Base-by-base conservation (phyloP, 495 filamentous ascomycete genomes). In the Aspergillus coremiiformis region DNA sequence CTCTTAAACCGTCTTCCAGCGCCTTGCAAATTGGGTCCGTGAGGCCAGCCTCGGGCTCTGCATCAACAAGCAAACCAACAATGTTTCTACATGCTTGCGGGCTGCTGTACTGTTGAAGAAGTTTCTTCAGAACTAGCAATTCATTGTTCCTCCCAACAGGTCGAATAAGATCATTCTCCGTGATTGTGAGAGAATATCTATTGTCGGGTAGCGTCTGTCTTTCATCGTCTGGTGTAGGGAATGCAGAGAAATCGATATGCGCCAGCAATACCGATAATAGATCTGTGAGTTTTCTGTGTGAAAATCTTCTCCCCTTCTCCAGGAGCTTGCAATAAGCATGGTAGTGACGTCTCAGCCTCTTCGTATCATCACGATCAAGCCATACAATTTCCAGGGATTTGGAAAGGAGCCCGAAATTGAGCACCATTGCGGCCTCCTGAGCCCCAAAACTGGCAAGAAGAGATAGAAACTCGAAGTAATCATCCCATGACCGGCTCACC, bases 391-490 rank as follows among this genome's bases (percentile, higher is more conserved):
- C 74, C 24, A 90, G 49, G 45, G 81, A 78, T 39, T 70, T 77
- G 33, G 64, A 63, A 15, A 90, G 65, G 53, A 82, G 81, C 1
- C 73, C 75, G 39, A 65, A 70, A 24, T 76, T 70, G 20, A 90
- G 71, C 24, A 89, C 66, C 5, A 74, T 55, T 5, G 68, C 66
- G 8, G 75, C 66, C 62, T 88, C 80, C 11, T 71, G 56, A 5
- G 65, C 59, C 1, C 84, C 84, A 43, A 84, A 61, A 24, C 66
- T 72, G 20, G 79, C 79, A 54, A 91, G 80, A 14, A 73, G 67
- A 23, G 75, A 58, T 53, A 91, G 70, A 27, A 87, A 75, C 22
- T 80, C 81, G 57, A 93, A 93, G 39, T 86, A 90, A 59, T 95
- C 89, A 35, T 82, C 79, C 89, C 89, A 95, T 8, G 82, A 76